Evolutionary conservation across 2,329 filamentous ascomycete species (phyloP), one percentile per base, ranked within the genome.

Genomic region (Triangularia setosa): DNA sequence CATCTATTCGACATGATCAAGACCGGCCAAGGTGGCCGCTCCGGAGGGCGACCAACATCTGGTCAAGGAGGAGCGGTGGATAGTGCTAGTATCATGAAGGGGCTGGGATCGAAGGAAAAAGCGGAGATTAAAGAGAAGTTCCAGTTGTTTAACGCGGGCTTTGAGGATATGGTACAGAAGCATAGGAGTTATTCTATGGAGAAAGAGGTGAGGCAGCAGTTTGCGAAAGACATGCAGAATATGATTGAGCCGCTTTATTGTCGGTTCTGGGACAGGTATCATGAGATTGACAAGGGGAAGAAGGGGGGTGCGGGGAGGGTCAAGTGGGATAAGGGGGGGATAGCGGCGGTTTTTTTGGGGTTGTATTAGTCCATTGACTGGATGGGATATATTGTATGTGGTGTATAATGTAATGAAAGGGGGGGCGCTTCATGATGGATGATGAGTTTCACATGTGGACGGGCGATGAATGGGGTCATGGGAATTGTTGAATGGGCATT

Each of bases 261-360:
- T 67, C 86, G 95, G 55, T 99, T 99, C 79, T 98, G 92, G 88
- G 95, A 98, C 78, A 86, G 94, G 27, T 99, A 99, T 75, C 93
- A 97, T 75, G 95, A 98, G 78, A 88, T 98, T 69, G 94, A 98
- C 79, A 97, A 97, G 81, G 95, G 95, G 65, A 96, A 93, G 79
- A 97, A 97, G 81, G 95, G 95, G 65, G 96, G 93, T 79, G 94
- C 94, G 70, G 99, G 99, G 78, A 96, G 98, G 77, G 93, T 96
- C 75, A 97, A 96, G 80, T 98, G 97, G 75, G 93, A 97, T 80
- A 97, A 97, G 81, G 83, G 83, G 48, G 86, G 87, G 57, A 89
- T 99, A 72, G 87, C 90, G 56, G 85, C 86, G 23, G 82, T 89
- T 9, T 88, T 88, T 71, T 72, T 80, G 61, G 84, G 81, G 61